These are phyloP conservation scores for Trifolium dubium DNA, from an alignment of 306 rosid genomes.

Conservation along the genomic window DNA sequence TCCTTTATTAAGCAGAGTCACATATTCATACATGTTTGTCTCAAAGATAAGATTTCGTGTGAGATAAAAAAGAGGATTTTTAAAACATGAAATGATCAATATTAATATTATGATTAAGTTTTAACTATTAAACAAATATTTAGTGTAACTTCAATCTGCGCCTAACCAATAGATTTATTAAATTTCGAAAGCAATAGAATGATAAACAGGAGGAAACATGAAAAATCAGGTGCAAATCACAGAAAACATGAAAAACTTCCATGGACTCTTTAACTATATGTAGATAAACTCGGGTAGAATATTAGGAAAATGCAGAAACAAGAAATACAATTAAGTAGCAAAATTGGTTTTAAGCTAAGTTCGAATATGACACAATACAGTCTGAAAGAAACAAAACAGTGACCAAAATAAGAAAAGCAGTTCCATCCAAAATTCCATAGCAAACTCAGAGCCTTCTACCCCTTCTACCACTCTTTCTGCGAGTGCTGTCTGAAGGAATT, in stretches of 20 bases:
- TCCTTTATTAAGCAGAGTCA: too few relatives aligned
- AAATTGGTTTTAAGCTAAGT: conserved; percentile 42
- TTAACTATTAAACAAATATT: too few relatives aligned
- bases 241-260: not conserved
- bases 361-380: conserved; percentile 29
- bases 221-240: too few relatives aligned
- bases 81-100: too few relatives aligned
- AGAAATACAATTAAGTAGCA: conserved; percentile 43
- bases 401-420: conserved; percentile 5
- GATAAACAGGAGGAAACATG: not conserved
- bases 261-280: not conserved
- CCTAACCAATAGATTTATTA: too few relatives aligned
- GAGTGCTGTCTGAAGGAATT: conserved; percentile 81
- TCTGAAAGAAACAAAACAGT: conserved; percentile 16
- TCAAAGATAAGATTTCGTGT: too few relatives aligned
- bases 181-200: too few relatives aligned
- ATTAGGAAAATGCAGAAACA: not conserved
- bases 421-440: conserved; percentile 10
- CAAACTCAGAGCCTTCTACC: conserved; percentile 74
- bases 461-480: conserved; percentile 89
- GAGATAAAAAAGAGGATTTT: too few relatives aligned
- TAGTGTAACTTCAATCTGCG: too few relatives aligned
- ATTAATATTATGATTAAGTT: too few relatives aligned
- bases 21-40: too few relatives aligned
- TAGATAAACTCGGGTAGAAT: conserved; percentile 30